These are phyloP conservation scores for Sporothrix sp. DNA, from an alignment of 2,329 filamentous ascomycete genomes.

Conservation along the genomic window DNA sequence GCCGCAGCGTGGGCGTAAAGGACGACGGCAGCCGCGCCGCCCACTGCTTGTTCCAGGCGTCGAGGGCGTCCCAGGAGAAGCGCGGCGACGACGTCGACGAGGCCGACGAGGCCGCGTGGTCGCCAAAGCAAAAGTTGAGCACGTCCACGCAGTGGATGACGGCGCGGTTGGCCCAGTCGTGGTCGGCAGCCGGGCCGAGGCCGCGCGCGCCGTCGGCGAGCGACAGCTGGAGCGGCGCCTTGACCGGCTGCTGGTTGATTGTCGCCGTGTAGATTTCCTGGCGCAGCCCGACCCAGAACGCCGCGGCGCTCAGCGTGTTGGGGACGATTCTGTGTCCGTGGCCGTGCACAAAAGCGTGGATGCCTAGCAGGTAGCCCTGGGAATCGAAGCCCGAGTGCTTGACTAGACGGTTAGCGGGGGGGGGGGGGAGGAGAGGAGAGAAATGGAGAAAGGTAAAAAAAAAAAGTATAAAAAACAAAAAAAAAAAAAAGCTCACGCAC, in stretches of 20 bases:
- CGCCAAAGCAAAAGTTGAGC: constrained; percentile 51
- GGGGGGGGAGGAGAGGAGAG: no score
- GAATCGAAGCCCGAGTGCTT: constrained; percentile 33
- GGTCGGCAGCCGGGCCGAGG: constrained; percentile 38
- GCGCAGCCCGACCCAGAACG: constrained; percentile 48
- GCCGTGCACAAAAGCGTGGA: constrained; percentile 38
- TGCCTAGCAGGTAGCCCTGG: constrained; percentile 38
- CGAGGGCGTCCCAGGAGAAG: constrained; percentile 33
- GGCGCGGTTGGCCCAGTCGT: constrained; percentile 50
- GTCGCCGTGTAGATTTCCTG: constrained; percentile 51
- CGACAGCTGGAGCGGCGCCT: constrained; percentile 39
- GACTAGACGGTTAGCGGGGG: constrained; percentile 25
- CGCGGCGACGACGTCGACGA: constrained; percentile 21
- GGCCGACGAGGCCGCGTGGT: constrained; percentile 24
- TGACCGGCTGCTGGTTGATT: constrained; percentile 35
- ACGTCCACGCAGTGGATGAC: constrained; percentile 55
- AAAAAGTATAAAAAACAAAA: background rate
- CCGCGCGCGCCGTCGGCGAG: constrained; percentile 38
- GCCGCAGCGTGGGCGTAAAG: constrained; percentile 45
- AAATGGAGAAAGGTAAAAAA: background rate
- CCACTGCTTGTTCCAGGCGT: constrained; percentile 39
- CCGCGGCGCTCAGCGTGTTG: constrained; percentile 38
- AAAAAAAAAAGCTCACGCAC: background rate
- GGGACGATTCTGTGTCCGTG: constrained; percentile 31
- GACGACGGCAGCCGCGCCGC: constrained; percentile 36